Evolutionary conservation across 768 basidiomycete genomes (phyloP).

Genomic region (Boletus vinaceobasis): DNA sequence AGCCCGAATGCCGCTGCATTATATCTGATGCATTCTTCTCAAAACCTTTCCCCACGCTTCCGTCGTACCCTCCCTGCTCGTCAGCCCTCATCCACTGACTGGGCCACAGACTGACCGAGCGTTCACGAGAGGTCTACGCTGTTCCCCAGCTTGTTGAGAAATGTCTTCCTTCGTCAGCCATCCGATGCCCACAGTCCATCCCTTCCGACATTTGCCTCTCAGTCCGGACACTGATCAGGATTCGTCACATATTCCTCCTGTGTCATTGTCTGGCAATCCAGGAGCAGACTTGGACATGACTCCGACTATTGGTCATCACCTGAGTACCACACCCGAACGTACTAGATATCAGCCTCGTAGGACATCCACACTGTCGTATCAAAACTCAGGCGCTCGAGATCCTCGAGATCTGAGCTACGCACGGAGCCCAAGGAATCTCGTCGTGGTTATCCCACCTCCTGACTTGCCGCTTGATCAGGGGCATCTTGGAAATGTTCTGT

Average conservation of each 20-base stretch:
- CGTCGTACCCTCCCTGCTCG: not conserved
- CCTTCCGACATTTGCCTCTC: slow-evolving; percentile 28
- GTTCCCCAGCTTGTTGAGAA: not conserved
- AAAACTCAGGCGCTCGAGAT: slow-evolving; percentile 45
- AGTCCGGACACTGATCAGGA: slow-evolving; percentile 39
- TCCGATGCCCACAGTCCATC: slow-evolving; percentile 29
- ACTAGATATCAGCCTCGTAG: slow-evolving; percentile 36
- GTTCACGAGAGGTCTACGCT: not conserved
- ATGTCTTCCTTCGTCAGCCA: slow-evolving; percentile 46
- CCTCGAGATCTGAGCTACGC: slow-evolving; percentile 38
- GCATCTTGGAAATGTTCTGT: slow-evolving; percentile 54
- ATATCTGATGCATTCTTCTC: slow-evolving; percentile 6
- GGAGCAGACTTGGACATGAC: slow-evolving; percentile 15
- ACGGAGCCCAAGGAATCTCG: slow-evolving; percentile 47
- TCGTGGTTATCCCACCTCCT: slow-evolving; percentile 65
- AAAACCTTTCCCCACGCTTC: not conserved
- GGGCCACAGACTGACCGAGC: not conserved
- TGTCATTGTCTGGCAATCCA: not conserved
- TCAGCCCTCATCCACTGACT: not conserved
- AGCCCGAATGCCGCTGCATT: not conserved
- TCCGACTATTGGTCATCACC: not conserved
- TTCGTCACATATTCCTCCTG: not conserved
- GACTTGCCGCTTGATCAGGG: slow-evolving; percentile 58
- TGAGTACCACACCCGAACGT: slow-evolving; percentile 6
- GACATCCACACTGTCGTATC: slow-evolving; percentile 54